A percentile compares a stretch with the other conserved stretches of the same genome.
Conservation (phyloP, 148 eudicot genomes). For the Tetragonia tetragonoides region DNA sequence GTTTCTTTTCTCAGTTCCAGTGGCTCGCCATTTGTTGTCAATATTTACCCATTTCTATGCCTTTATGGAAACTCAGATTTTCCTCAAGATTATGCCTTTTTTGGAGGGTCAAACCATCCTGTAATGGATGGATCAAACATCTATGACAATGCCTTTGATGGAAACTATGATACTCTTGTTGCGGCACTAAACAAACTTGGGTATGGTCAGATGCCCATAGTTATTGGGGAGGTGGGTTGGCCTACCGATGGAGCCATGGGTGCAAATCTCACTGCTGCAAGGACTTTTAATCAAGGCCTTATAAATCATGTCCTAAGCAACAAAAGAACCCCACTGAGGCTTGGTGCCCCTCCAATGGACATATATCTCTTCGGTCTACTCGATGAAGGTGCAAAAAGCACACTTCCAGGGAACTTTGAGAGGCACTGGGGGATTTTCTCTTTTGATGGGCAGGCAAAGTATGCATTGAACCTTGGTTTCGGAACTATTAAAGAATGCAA, state of each 20-base stretch:
- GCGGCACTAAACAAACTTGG: constrained; percentile 67
- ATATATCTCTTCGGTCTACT: constrained; percentile 71
- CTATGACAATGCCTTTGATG: constrained; percentile 83
- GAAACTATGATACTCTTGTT: constrained; percentile 75
- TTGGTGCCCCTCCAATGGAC: constrained; percentile 65
- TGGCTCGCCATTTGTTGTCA: constrained; percentile 78
- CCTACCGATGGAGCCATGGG: constrained; percentile 73
- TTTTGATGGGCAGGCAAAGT: constrained; percentile 86
- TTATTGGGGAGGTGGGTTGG: constrained; percentile 89
- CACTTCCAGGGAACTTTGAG: constrained; percentile 77
- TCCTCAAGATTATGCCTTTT: constrained; percentile 89
- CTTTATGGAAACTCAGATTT: constrained; percentile 71
- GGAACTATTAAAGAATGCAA: constrained; percentile 63
- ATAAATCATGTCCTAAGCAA: constrained; percentile 55
- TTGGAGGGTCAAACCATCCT: constrained; percentile 71
- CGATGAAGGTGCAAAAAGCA: constrained; percentile 76
- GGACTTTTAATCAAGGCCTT: constrained; percentile 77
- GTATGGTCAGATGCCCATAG: constrained; percentile 69
- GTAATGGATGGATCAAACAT: constrained; percentile 66
- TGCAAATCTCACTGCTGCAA: constrained; percentile 80
- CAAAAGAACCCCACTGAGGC: constrained; percentile 77
- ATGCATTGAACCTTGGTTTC: constrained; percentile 58
- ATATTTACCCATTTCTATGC: constrained; percentile 84
- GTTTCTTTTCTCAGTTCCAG: constrained; percentile 67
- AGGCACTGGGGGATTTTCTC: constrained; percentile 91